Conservation (phyloP, 208 protist genomes). For the Wallacemonas rigidus region DNA sequence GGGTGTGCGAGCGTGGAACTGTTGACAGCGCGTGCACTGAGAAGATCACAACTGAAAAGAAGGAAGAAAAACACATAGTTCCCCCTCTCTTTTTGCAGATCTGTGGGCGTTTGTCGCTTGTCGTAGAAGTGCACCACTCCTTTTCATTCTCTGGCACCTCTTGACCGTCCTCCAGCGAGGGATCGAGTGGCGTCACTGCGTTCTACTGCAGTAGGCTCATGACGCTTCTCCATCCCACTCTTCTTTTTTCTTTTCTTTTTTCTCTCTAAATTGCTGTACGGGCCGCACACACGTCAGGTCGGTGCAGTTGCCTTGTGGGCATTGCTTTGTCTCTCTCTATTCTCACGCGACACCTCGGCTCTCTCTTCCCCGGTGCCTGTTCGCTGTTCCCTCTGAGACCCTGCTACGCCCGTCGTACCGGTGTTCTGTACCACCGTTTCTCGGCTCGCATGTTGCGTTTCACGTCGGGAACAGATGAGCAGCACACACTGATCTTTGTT, state of each 20-base stretch:
- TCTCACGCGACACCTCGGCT: constrained; percentile 1
- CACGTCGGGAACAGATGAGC: no score
- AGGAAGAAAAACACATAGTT: not conserved
- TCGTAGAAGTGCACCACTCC: no score
- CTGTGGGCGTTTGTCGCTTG: no score
- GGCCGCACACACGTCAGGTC: not conserved
- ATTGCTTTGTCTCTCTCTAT: not conserved
- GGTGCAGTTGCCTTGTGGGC: not conserved
- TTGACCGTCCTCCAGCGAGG: no score
- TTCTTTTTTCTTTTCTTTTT: not conserved
- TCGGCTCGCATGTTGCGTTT: no score
- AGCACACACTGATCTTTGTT: no score
- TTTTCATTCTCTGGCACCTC: no score
- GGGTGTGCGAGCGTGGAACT: not conserved
- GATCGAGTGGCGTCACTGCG: no score
- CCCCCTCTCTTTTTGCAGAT: no score
- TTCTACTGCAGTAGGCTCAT: not conserved
- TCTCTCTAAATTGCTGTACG: not conserved
- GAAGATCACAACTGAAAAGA: not conserved
- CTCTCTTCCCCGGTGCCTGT: not conserved
- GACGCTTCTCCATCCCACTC: not conserved
- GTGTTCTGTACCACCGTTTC: no score
- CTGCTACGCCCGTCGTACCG: not conserved
- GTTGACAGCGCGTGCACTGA: not conserved
- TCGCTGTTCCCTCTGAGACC: not conserved